Conservation (phyloP, 179 eudicot species). For the Beta macrorhiza region DNA sequence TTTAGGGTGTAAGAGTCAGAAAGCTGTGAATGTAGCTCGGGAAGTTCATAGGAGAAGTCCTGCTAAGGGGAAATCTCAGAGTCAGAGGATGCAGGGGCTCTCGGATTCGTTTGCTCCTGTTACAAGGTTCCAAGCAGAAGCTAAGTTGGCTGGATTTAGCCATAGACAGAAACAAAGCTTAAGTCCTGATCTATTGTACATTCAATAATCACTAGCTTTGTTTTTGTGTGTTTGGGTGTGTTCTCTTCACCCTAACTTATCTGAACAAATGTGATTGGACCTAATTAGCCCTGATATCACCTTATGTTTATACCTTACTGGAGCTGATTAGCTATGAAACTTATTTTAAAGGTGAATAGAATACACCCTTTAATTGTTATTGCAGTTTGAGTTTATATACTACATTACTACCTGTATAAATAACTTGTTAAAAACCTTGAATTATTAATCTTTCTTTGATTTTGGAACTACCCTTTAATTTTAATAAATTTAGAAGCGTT, state of each 20-base stretch:
- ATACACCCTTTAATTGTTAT: too few species aligned
- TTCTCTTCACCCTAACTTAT: not conserved
- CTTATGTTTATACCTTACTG: too few species aligned
- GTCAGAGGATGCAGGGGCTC: conserved; percentile 23
- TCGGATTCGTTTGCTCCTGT: conserved; percentile 26
- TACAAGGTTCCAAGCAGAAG: conserved; percentile 42
- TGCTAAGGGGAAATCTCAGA: conserved; percentile 21
- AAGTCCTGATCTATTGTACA: conserved; percentile 30
- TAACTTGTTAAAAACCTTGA: not conserved
- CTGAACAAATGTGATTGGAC: too few species aligned
- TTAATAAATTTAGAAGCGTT: too few species aligned
- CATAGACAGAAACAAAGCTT: conserved; percentile 21
- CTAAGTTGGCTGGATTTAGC: conserved; percentile 22
- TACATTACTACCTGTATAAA: not conserved
- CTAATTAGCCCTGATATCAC: too few species aligned
- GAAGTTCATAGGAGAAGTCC: conserved; percentile 32
- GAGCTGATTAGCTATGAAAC: too few species aligned
- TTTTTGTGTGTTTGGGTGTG: not conserved
- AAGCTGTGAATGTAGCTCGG: conserved; percentile 53
- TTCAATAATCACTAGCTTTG: not conserved
- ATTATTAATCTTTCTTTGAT: not conserved
- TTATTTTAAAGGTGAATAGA: too few species aligned
- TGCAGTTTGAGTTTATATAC: too few species aligned
- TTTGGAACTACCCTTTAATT: too few species aligned
- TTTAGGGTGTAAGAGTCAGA: conserved; percentile 55